These are phyloP conservation scores for Candolleomyces eurysporus DNA, from an alignment of 768 basidiomycete species.

Conservation along the genomic window DNA sequence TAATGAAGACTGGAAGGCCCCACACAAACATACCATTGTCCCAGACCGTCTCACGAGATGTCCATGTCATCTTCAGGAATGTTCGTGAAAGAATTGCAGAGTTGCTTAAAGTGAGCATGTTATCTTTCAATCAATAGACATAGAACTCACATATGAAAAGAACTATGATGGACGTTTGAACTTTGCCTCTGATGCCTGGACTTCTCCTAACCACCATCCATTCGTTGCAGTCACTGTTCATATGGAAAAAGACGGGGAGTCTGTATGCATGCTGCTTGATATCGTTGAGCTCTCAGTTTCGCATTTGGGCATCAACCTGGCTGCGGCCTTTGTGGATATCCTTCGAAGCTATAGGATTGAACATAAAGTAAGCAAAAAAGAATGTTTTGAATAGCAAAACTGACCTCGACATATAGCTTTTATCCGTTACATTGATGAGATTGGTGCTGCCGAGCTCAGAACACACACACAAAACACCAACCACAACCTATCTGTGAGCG, in stretches of 20 bases:
- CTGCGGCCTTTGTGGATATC: slow-evolving; percentile 27
- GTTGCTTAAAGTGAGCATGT: too few relatives aligned
- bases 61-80: neutral
- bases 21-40: neutral
- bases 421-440: slow-evolving; percentile 32
- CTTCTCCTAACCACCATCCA: too few relatives aligned
- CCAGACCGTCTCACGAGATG: neutral
- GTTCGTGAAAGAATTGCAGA: neutral
- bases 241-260: too few relatives aligned
- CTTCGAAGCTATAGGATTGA: slow-evolving; percentile 14
- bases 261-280: slow-evolving; percentile 23
- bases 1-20: neutral
- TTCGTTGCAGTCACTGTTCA: too few relatives aligned
- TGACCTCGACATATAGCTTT: slow-evolving; percentile 17
- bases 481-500: too few relatives aligned
- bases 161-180: too few relatives aligned
- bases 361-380: too few relatives aligned
- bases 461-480: too few relatives aligned
- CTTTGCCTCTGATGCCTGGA: too few relatives aligned
- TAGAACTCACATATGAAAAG: too few relatives aligned
- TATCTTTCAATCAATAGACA: too few relatives aligned
- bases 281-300: slow-evolving; percentile 35
- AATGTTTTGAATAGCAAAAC: neutral
- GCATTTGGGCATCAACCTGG: slow-evolving; percentile 33
- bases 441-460: too few relatives aligned